Evolutionary conservation across 2,329 filamentous ascomycete species (phyloP).

Genomic region (Botryotinia narcissicola): DNA sequence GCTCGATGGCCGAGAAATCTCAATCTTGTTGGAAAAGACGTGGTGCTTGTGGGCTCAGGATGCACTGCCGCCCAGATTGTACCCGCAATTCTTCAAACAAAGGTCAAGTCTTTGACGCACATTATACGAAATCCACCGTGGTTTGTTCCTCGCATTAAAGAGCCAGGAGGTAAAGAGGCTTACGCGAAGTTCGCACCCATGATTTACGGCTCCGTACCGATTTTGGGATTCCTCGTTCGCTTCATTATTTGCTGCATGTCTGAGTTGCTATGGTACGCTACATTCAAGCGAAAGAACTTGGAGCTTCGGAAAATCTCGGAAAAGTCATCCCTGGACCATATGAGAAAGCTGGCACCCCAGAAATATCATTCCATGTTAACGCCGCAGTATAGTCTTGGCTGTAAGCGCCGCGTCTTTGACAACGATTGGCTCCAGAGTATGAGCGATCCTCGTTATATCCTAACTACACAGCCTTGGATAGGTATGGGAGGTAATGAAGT

Average conservation of each 20-base stretch:
- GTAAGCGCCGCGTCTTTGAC: slow-evolving; percentile 56
- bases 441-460: slow-evolving; percentile 48
- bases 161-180: background rate
- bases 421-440: slow-evolving; percentile 50
- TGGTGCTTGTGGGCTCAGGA: background rate
- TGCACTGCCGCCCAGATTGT: background rate
- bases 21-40: background rate
- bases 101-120: background rate
- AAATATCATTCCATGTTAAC: slow-evolving; percentile 58
- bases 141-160: background rate
- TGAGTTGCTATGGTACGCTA: background rate
- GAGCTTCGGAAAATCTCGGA: background rate
- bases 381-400: slow-evolving; percentile 55
- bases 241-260: background rate
- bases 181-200: background rate
- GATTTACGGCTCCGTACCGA: background rate
- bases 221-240: background rate
- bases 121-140: background rate
- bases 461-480: slow-evolving; percentile 52
- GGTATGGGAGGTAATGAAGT: slow-evolving; percentile 13
- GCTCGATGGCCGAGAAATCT: background rate
- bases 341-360: slow-evolving; percentile 41
- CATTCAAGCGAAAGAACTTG: background rate
- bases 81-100: background rate
- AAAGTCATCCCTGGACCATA: slow-evolving; percentile 35